These are phyloP conservation scores for Adansonia grandidieri DNA, from an alignment of 441 rosid species.

Conservation along the genomic window DNA sequence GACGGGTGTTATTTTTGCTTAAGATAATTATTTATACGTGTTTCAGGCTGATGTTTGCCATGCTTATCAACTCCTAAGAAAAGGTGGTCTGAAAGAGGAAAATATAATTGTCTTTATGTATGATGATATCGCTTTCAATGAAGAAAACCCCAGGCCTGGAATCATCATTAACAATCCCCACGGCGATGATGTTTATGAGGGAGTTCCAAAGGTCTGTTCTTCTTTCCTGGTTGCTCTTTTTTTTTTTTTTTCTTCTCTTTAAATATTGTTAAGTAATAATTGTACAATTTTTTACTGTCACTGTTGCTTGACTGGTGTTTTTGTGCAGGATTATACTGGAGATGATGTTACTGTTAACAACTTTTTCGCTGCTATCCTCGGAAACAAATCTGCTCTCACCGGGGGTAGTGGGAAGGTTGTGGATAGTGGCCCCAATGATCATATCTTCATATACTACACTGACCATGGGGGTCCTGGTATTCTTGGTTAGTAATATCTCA, in stretches of 20 bases:
- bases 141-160: conserved; percentile 90
- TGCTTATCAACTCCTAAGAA: conserved; percentile 84
- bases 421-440: conserved; percentile 88
- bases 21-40: conserved; percentile 10
- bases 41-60: conserved; percentile 92
- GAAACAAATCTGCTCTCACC: conserved; percentile 67
- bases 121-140: conserved; percentile 79
- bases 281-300: conserved; percentile 9
- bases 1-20: not conserved
- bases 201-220: conserved; percentile 76
- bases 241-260: too few relatives aligned
- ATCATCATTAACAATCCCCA: conserved; percentile 77
- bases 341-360: conserved; percentile 69
- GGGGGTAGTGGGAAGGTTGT: conserved; percentile 96
- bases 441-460: conserved; percentile 78
- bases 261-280: too few relatives aligned
- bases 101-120: conserved; percentile 95
- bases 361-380: conserved; percentile 81
- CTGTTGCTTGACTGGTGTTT: conserved; percentile 12
- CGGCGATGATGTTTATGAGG: conserved; percentile 81
- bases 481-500: conserved; percentile 70
- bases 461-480: conserved; percentile 99
- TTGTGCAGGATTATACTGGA: conserved; percentile 84
- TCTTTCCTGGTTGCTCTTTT: not conserved
- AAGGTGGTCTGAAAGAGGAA: conserved; percentile 91